Base-by-base conservation (phyloP, 148 eudicot species). In the Silene latifolia region DNA sequence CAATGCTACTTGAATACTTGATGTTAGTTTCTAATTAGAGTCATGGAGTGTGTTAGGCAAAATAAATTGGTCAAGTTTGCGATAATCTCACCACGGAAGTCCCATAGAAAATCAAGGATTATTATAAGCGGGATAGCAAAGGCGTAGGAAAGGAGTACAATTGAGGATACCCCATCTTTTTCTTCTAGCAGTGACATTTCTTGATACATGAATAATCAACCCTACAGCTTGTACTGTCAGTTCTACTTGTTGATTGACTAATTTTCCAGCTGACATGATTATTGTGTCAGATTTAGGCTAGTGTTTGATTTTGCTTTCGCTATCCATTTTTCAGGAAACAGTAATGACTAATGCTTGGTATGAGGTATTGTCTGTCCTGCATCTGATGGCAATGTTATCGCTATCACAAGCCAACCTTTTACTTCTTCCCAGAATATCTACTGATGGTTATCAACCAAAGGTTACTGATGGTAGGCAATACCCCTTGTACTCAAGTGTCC, bases 281-380 rank as follows among this genome's bases (percentile, higher is more conserved):
- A 5, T 48, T 3, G 21, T 23, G 7, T 21, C 35, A 72, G 60
- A 29, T 53, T 51, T 51, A 51, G 56, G 56, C 32, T 69, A 63
- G 63, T 19, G 63, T 23, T 51, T 75, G 24, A 75, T 70, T 80
- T 24, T 9, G 63, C 47, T 71, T n/a, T 20, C 5, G 1, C 24
- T 14, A 47, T 68, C 48, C 27, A 59, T 78, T 15, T 81, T 85
- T 67, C 89, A 94, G 98, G 98, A 94, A 82, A 89, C 92, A 20
- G 80, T 87, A 78, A 86, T 94, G 72, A 83, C 81, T 77, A 92
- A 88, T 87, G 96, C 97, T 85, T 94, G 98, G 98, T 94, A 94
- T 72, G 98, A 94, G 85, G 86, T 94, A 73, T 71, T 92, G 75
- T 94, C 98, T 56, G 93, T 94, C 83, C 85, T 94, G 82, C 98